Evolutionary conservation across 176 grass and related monocot genomes (phyloP), one percentile per base, ranked within the genome.

Genomic region (Triticum monococcum): DNA sequence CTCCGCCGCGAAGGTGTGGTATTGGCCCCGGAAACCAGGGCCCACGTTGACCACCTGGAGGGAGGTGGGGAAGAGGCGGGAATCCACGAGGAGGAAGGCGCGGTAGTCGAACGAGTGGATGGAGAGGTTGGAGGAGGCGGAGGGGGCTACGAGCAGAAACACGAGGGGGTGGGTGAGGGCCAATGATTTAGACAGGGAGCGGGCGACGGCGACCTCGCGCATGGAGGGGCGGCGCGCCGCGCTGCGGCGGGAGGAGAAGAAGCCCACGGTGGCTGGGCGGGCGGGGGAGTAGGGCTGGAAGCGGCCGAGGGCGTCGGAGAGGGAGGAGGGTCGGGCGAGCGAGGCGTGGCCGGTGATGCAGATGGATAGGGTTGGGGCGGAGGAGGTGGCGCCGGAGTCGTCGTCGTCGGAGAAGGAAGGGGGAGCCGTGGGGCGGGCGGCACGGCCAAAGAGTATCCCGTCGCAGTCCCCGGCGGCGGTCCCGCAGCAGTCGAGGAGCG

Each of bases 161-260:
- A 66, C 74, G 43, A 68, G n/a, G 43, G 72, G 64, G 31, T 64
- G 81, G 63, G 68, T 24, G 80, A 73, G 59, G 59, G 40, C 36
- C 8, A 68, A 66, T 7, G 71, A 24, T 77, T 64, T 67, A 16
- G 74, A 79, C 25, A 92, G 78, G 57, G 90, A 92, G 41, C 64
- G 30, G 26, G 86, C 81, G 36, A 86, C 64, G 59, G 86, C 78
- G 56, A 72, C 82, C 90, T 92, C 86, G 72, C 90, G 82, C 83
- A 92, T 92, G 66, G 90, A 92, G 65, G 86, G 86, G 65, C 83
- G 90, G 57, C 86, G 72, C 2, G 86, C 73, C 22, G 86, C 71
- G 33, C 69, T 36, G 69, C 90, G 83, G 66, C 86, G 86, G 36
- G 83, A 84, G 56, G 90, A 92, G 83, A 89, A 92, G 86, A 87